Percentiles rank a stretch among this genome's conserved stretches.
Evolutionary conservation across 192 early-diverging fungal species (phyloP).

Genomic region (Entomortierella lignicola): DNA sequence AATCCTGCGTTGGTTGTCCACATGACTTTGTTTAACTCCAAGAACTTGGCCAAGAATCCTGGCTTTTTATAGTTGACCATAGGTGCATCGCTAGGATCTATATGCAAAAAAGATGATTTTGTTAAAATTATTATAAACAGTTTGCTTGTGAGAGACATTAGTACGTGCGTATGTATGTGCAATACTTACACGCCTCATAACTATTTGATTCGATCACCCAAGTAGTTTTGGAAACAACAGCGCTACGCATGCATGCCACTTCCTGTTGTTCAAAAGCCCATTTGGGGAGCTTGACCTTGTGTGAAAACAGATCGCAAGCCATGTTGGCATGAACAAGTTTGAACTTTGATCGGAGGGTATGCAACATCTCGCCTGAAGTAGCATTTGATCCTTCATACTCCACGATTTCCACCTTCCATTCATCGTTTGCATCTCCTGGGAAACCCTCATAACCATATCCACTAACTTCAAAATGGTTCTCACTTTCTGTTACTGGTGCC

Average conservation of each 20-base stretch:
- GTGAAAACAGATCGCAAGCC: conserved; percentile 86
- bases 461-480: conserved; percentile 81
- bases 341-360: conserved; percentile 76
- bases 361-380: conserved; percentile 64
- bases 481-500: conserved; percentile 73
- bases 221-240: conserved; percentile 70
- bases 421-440: conserved; percentile 91
- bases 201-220: conserved; percentile 85
- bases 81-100: conserved; percentile 68
- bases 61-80: conserved; percentile 71
- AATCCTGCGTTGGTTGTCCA: conserved; percentile 87
- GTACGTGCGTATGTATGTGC: too few species aligned
- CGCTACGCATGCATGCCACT: conserved; percentile 91
- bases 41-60: conserved; percentile 86
- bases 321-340: conserved; percentile 78
- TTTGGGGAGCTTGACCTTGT: conserved; percentile 83
- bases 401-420: conserved; percentile 87
- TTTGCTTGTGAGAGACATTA: too few species aligned
- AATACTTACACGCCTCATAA: conserved; percentile 55
- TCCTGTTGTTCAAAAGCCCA: conserved; percentile 96
- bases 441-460: conserved; percentile 79
- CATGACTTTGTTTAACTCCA: conserved; percentile 93
- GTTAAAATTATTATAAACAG: too few species aligned
- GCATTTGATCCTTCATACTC: conserved; percentile 62
- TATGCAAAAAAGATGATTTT: too few species aligned